Evolutionary conservation across 2,329 filamentous ascomycete species (phyloP).

Genomic region (Ophiocordyceps camponoti-floridani): DNA sequence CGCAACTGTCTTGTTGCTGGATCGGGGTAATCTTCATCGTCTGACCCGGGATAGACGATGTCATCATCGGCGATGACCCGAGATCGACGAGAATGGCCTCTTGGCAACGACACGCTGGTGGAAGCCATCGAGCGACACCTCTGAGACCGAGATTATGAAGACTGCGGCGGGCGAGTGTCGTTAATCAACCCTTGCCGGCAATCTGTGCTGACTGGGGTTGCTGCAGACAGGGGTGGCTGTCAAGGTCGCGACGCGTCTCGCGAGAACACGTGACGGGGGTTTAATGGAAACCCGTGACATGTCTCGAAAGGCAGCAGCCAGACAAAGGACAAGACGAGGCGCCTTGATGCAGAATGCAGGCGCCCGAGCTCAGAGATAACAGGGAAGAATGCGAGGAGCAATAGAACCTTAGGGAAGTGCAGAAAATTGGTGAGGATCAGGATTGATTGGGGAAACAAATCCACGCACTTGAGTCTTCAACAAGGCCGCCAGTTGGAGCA

Average conservation of each 20-base stretch:
- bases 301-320: background rate
- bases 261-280: constrained; percentile 17
- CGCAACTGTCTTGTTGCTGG: constrained; percentile 28
- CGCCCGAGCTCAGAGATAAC: background rate
- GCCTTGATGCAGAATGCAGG: background rate
- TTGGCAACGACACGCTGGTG: background rate
- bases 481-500: background rate
- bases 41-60: constrained; percentile 35
- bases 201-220: background rate
- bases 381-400: background rate
- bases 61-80: constrained; percentile 15
- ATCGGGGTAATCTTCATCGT: constrained; percentile 33
- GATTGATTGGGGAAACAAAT: background rate
- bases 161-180: too few species aligned
- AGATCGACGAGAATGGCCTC: background rate
- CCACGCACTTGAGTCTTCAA: background rate
- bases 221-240: background rate
- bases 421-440: background rate
- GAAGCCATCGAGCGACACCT: background rate
- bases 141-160: background rate
- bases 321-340: background rate
- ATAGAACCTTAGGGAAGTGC: background rate
- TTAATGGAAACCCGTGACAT: constrained; percentile 5
- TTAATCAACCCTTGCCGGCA: too few species aligned
- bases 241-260: constrained; percentile 11